phyloP scores from a whole-genome alignment of 1,284 basidiomycete genomes.

The Tranzscheliella williamsii region DNA sequence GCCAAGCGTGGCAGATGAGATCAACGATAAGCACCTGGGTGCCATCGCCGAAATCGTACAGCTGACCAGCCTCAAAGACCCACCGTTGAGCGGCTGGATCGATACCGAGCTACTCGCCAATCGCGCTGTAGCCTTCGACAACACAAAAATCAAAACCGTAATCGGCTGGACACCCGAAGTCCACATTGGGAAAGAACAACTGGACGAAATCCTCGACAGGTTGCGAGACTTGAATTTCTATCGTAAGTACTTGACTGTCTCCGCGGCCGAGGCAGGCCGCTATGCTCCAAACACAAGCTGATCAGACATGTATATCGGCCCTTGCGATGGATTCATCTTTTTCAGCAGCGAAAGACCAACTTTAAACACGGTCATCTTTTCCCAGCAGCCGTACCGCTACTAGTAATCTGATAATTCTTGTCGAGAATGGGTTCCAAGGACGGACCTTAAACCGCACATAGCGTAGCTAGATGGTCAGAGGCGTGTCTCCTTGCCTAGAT shows the following conservation, averaged over 20 bases:
- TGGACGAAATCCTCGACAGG: slow-evolving; percentile 18
- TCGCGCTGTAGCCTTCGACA: slow-evolving; percentile 23
- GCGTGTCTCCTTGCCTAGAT: no score
- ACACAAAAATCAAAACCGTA: slow-evolving; percentile 22
- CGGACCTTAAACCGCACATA: no score
- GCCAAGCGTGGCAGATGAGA: slow-evolving; percentile 32
- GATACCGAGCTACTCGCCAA: slow-evolving; percentile 36
- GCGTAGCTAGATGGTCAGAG: no score
- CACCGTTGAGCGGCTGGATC: slow-evolving; percentile 10
- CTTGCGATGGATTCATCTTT: no score
- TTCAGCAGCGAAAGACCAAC: no score
- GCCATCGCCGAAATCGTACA: slow-evolving; percentile 13
- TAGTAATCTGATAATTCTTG: no score
- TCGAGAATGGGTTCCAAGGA: no score
- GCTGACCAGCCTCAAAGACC: slow-evolving; percentile 1
- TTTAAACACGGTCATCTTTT: no score
- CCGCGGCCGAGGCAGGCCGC: no score
- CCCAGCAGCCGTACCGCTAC: no score
- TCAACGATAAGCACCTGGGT: slow-evolving; percentile 41
- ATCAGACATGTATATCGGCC: no score
- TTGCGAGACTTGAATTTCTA: slow-evolving; percentile 15
- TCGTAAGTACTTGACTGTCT: slow-evolving; percentile 3
- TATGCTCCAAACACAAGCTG: no score
- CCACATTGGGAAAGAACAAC: neutral
- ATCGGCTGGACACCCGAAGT: slow-evolving; percentile 31